These are phyloP conservation scores for Oryza rufipogon DNA, from an alignment of 176 grass and related monocot genomes.

Conservation along the genomic window DNA sequence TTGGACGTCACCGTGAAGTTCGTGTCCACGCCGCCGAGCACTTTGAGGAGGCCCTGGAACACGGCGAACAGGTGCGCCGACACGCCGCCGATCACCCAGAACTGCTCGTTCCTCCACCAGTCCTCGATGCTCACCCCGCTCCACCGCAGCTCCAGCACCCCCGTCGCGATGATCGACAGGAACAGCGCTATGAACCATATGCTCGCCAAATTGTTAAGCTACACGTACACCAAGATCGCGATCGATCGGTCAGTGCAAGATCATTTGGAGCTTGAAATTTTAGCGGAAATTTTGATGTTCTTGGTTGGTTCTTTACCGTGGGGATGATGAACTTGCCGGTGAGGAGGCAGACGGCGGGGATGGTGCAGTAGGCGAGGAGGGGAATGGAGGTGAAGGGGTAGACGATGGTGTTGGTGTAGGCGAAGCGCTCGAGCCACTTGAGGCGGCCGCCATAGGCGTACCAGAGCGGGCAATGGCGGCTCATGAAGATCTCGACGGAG, in stretches of 20 bases:
- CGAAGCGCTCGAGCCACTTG: conserved; percentile 93
- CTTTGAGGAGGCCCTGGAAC: conserved; percentile 96
- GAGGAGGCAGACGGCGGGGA: conserved; percentile 87
- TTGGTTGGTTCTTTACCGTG: conserved; percentile 41
- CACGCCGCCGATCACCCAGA: conserved; percentile 91
- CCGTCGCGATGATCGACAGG: conserved; percentile 85
- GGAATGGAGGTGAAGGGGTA: conserved; percentile 97
- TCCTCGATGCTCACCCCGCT: conserved; percentile 94
- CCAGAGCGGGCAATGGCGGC: conserved; percentile 93
- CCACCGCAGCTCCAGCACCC: conserved; percentile 82
- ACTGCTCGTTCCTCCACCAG: conserved; percentile 95
- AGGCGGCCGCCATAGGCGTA: conserved; percentile 88
- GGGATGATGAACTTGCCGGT: conserved; percentile 97
- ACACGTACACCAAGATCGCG: background rate
- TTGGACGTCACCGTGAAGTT: conserved; percentile 98
- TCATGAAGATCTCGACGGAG: conserved; percentile 93
- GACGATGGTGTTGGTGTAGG: conserved; percentile 97
- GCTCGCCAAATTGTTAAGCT: conserved; percentile 88
- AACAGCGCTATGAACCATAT: conserved; percentile 93
- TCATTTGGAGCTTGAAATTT: too few relatives aligned
- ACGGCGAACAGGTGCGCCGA: conserved; percentile 88
- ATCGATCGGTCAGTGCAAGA: too few relatives aligned
- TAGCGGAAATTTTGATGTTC: background rate
- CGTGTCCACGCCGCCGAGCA: conserved; percentile 80
- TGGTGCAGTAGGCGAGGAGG: conserved; percentile 83